Base-by-base conservation (phyloP, 2,329 filamentous ascomycete genomes). In the Penicillium sp. region DNA sequence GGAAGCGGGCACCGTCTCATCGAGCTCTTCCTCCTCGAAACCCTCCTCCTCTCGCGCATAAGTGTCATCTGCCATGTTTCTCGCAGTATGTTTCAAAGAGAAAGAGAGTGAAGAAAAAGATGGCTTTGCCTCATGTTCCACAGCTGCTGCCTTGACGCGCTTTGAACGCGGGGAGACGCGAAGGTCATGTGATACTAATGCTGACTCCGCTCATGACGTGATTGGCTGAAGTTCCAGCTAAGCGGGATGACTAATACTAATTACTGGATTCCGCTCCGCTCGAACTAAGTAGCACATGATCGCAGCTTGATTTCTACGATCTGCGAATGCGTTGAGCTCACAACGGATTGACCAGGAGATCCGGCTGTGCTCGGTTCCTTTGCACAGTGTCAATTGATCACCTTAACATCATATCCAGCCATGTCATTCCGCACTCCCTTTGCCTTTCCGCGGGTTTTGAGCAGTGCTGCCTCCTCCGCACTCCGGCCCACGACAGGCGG, bases 11-110 rank as follows among this genome's bases (percentile, higher is more conserved):
- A 50, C 58, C 47, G 66, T 69, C 40, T 74, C 70, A 45, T 75
- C 72, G 27, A 74, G 52, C 48, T 75, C 72, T 36, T 75, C 73
- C 27, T 75, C 73, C 40, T 74, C 73, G 10, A 64, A 56, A 22
- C 57, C 54, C 11, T 72, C 66, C 28, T 73, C 70, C 11, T 72
- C 70, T 28, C 63, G 64, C n/a, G 57, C 46, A 35, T 57, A 59
- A 37, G 59, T 60, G 8, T 68, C 63, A 6, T 71, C 69, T 26
- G 67, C 66, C 66, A 71, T 72, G 31, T 40, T 65, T 22, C 11
- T 37, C 28, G 28, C 9, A 14, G 3, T 9, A 6, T 29, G 2
- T 10, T 35, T 22, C 16, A 23, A 26, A 23, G 32, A 22, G 6
- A 29, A 26, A 34, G 14, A 20, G 14, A 14, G 28, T 20, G 27